A percentile compares a stretch with the other conserved stretches of the same genome.
These are phyloP conservation scores for Hanseniaspora valbyensis DNA, from an alignment of 805 yeast species.

Conservation along the genomic window DNA sequence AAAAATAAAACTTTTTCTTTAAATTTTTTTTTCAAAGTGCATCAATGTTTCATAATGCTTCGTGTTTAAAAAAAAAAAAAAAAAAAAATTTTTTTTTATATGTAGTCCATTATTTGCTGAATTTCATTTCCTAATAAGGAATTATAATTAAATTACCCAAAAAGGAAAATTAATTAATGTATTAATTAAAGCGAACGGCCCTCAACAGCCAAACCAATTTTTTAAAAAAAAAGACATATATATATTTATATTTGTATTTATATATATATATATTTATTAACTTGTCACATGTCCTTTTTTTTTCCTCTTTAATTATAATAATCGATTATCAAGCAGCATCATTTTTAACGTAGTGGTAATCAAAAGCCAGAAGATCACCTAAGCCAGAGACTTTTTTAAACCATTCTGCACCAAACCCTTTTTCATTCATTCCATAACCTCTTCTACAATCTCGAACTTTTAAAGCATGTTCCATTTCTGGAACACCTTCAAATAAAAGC, in stretches of 20 bases:
- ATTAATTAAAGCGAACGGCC: not conserved
- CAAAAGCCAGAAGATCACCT: conserved; percentile 5
- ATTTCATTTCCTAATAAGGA: conserved; percentile 1
- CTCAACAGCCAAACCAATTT: too few species aligned
- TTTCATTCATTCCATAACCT: conserved; percentile 13
- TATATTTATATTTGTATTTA: too few species aligned
- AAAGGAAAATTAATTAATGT: conserved; percentile 4
- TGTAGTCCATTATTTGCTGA: not conserved
- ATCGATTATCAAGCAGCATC: conserved; percentile 2
- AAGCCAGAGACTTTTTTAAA: conserved; percentile 5
- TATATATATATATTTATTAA: not conserved
- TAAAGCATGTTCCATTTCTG: not conserved
- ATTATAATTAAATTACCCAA: conserved; percentile 6
- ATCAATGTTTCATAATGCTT: not conserved
- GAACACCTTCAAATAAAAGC: conserved; percentile 9
- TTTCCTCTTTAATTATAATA: not conserved
- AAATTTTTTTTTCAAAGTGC: not conserved
- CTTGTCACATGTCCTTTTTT: not conserved
- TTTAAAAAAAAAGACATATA: too few species aligned
- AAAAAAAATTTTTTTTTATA: conserved; percentile 1
- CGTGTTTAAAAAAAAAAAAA: not conserved
- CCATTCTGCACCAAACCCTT: conserved; percentile 12
- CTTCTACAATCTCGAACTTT: conserved; percentile 14
- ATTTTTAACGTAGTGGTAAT: conserved; percentile 10
- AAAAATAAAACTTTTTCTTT: too few species aligned